Base-by-base conservation (phyloP, 306 rosid genomes). In the Carpinus fangiana region DNA sequence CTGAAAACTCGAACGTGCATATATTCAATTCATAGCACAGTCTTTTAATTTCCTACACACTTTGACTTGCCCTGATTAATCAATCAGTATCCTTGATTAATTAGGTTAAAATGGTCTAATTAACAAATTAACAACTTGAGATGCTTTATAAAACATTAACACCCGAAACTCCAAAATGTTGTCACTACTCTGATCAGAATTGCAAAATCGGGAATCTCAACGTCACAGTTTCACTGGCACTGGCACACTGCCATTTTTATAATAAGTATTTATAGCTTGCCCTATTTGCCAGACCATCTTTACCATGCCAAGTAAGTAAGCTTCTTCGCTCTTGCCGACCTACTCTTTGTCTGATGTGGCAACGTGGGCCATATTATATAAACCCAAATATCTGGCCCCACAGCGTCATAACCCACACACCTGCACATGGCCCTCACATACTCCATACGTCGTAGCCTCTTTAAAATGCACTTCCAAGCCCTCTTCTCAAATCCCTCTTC, bases 241-340 rank as follows among this genome's bases (percentile, higher is more conserved):
- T 8, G 38, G 18, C 78, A 36, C 73, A 16, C 31, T 8, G 38
- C 31, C 78, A 36, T 16, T 66, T 62, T 9, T 12, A 12, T 7
- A 62, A 7, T 4, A 7, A 2, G 18, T 5, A 0, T 8, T 65
- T 8, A 36, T 38, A 2, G 17, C 7, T 9, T 66, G 50, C 50
- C 38, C 8, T 5, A 5, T 34, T 48, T 21, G 12, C 21, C 20
- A 7, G 12, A 0, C 5, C 43, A 64, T 28, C 8, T 34, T 60
- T 5, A 4, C 47, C 23, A 7, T 9, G 16, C 13, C 56, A 54
- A 54, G 38, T 12, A 73, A 47, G 43, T 70, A 68, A 77, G 54
- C 50, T 38, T 68, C 53, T 13, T 26, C 38, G 4, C 4, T 34
- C 16, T 10, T 41, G 77, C 87, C 84, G 87, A 81, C 86, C 82